Evolutionary conservation across 2,329 filamentous ascomycete genomes (phyloP), one percentile per base, ranked within the genome.

Genomic region (Graphilbum ipis-grandicollis): DNA sequence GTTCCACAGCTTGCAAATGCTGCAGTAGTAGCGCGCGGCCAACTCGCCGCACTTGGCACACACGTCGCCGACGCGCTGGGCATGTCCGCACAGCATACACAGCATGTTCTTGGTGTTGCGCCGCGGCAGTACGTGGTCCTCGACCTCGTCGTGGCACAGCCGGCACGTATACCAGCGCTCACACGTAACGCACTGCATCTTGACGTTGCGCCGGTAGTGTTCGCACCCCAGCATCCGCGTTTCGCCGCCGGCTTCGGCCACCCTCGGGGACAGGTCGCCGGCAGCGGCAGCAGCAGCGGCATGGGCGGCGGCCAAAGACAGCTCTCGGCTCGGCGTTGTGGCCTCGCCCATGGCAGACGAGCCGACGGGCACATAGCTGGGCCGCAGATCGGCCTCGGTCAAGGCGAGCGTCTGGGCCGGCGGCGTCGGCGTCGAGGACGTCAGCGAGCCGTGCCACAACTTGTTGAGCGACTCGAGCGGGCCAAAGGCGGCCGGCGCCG

Each of bases 1-100:
- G 50, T 96, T 88, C 90, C 90, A 98, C 2, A 98, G 66, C 57
- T 94, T 94, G 65, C 90, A 98, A 38, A 90, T 79, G 37, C 75
- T 71, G 58, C 90, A 98, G 53, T 92, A 98, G 55, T 96, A 96
- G 50, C 79, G 79, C 12, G 88, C 85, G 7, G 83, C 73, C 40
- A 75, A 71, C 46, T 75, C 73, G 15, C 76, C 79, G 52, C 90
- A 98, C 39, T 72, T 66, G 35, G 68, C 64, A 54, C 90, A 98
- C 36, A 72, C 66, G 44, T 93, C 83, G 22, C 73, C 74, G 4
- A 81, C 86, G 39, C 71, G 71, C 49, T 98, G 90, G 2, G 90
- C 78, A 39, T 79, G 83, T 7, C 76, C 74, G 54, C 90, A 98
- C 21, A 85, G 65, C 90, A 98, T 98, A 55, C 90, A 98, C 6